A percentile compares a stretch with the other conserved stretches of the same genome.
phyloP scores from a whole-genome alignment of 495 filamentous ascomycete genomes.

The Xylaria scruposa region DNA sequence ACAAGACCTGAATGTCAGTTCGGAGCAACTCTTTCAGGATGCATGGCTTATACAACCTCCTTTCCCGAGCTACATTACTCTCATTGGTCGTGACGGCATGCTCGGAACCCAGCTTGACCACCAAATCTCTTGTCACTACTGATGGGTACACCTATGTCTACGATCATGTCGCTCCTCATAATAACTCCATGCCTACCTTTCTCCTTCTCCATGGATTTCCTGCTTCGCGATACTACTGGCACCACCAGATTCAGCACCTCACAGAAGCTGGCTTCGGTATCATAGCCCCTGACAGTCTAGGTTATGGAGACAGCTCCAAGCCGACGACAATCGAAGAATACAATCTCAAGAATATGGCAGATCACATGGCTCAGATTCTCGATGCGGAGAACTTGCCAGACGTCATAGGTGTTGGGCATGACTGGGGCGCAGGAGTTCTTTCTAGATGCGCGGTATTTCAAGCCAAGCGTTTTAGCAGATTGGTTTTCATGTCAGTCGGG shows the following conservation, averaged over 20 bases:
- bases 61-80: background rate
- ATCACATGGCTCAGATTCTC: constrained; percentile 43
- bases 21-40: background rate
- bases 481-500: constrained; percentile 32
- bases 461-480: constrained; percentile 24
- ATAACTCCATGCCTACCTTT: constrained; percentile 30
- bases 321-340: constrained; percentile 43
- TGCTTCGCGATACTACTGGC: constrained; percentile 48
- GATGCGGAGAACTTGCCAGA: constrained; percentile 32
- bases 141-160: constrained; percentile 7
- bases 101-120: background rate
- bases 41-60: background rate
- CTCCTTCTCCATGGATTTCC: constrained; percentile 51
- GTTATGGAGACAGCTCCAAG: constrained; percentile 52
- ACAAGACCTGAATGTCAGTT: background rate
- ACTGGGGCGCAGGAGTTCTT: constrained; percentile 39
- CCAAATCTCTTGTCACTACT: constrained; percentile 1
- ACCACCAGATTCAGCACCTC: constrained; percentile 46
- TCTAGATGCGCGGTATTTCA: constrained; percentile 23
- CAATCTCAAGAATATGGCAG: constrained; percentile 39
- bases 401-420: constrained; percentile 44
- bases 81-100: background rate
- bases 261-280: constrained; percentile 45
- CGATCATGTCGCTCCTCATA: background rate
- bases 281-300: constrained; percentile 52